Evolutionary conservation across 1,139 yeast species (phyloP).

Genomic region (Hansenula anomala): DNA sequence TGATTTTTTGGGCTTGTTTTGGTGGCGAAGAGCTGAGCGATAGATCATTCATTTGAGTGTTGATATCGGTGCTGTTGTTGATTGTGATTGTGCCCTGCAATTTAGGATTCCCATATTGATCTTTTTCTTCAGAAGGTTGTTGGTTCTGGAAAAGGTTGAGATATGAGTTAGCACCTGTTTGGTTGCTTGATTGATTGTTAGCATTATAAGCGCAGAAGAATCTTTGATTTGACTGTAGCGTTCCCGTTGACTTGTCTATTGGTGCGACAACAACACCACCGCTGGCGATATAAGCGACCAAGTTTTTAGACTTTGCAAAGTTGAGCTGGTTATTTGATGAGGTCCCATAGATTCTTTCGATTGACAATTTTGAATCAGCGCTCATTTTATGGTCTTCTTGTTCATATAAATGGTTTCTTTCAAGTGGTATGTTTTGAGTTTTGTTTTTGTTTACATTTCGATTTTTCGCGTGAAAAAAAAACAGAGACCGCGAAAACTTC

Average conservation of each 20-base stretch:
- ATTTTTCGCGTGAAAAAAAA: background rate
- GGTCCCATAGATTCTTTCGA: slow-evolving; percentile 35
- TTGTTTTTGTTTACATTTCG: slow-evolving; percentile 2
- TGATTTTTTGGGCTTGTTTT: slow-evolving; percentile 37
- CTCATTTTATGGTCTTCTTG: too few species aligned
- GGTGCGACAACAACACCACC: slow-evolving; percentile 60
- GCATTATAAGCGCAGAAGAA: slow-evolving; percentile 45
- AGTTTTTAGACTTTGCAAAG: slow-evolving; percentile 35
- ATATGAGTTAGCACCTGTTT: slow-evolving; percentile 29
- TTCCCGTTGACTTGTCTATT: slow-evolving; percentile 20
- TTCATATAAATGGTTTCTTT: background rate
- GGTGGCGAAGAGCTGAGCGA: slow-evolving; percentile 18
- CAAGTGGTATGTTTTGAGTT: background rate
- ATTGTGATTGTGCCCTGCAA: background rate
- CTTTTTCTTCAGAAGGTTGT: slow-evolving; percentile 13
- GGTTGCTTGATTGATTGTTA: background rate
- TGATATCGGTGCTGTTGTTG: background rate
- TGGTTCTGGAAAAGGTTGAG: slow-evolving; percentile 23
- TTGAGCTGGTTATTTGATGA: slow-evolving; percentile 34
- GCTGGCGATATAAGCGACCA: slow-evolving; percentile 58
- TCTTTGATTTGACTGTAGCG: slow-evolving; percentile 30
- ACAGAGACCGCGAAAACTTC: background rate
- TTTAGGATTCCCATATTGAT: slow-evolving; percentile 8
- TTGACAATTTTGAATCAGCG: slow-evolving; percentile 11
- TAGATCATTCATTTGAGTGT: slow-evolving; percentile 7